phyloP scores from a whole-genome alignment of 805 yeast genomes.

The Yamadazyma ubonensis region DNA sequence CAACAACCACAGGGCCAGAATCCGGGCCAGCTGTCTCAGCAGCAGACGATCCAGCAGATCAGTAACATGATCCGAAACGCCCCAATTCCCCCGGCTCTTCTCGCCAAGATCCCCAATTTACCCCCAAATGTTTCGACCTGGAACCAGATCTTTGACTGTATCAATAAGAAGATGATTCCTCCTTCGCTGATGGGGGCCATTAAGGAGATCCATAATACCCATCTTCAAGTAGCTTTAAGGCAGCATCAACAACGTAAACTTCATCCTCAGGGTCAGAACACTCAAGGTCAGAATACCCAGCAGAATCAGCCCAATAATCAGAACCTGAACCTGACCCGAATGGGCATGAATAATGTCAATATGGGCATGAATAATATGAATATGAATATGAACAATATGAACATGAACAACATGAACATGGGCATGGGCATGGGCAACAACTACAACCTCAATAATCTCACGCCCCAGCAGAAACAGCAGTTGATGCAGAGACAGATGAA shows the following conservation, averaged over 20 bases:
- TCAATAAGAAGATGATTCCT: constrained; percentile 58
- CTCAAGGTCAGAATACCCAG: constrained; percentile 13
- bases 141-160: constrained; percentile 69
- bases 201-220: constrained; percentile 66
- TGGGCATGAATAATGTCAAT: constrained; percentile 12
- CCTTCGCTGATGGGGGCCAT: constrained; percentile 57
- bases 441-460: constrained; percentile 15
- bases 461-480: constrained; percentile 41
- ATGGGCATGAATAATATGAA: constrained; percentile 13
- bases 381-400: constrained; percentile 20
- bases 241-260: constrained; percentile 47
- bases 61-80: constrained; percentile 52
- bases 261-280: constrained; percentile 16
- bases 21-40: constrained; percentile 4
- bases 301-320: constrained; percentile 15
- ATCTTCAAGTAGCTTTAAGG: constrained; percentile 55
- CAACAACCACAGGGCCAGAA: constrained; percentile 6
- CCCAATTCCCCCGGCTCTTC: constrained; percentile 69
- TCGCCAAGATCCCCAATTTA: constrained; percentile 67
- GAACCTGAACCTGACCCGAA: constrained; percentile 13
- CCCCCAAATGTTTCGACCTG: constrained; percentile 81
- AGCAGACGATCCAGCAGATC: constrained; percentile 38
- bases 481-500: constrained; percentile 35
- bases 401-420: constrained; percentile 18
- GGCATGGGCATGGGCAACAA: constrained; percentile 19